Evolutionary conservation across 345 rosid genomes (phyloP).

Genomic region (Pugionium dolabratum): DNA sequence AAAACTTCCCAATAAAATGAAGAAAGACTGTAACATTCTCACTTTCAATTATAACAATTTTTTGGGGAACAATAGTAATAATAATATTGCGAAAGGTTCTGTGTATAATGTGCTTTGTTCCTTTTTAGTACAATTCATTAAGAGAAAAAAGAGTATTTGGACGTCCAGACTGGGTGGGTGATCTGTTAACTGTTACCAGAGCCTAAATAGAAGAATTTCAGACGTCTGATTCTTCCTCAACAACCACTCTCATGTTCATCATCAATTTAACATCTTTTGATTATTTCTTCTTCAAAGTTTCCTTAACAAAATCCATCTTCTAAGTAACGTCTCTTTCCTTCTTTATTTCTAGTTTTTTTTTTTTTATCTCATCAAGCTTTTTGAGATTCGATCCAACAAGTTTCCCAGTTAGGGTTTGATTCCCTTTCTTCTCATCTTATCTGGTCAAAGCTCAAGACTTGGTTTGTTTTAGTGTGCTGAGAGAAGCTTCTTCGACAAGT

Average conservation of each 20-base stretch:
- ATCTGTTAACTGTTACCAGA: slow-evolving; percentile 21
- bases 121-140: too few species aligned
- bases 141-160: neutral
- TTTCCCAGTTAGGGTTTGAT: slow-evolving; percentile 23
- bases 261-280: slow-evolving; percentile 3
- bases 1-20: neutral
- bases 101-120: too few species aligned
- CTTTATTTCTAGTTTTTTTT: neutral
- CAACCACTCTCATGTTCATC: slow-evolving; percentile 23
- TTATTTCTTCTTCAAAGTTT: slow-evolving; percentile 8
- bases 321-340: neutral
- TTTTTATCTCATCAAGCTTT: slow-evolving; percentile 11
- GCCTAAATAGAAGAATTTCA: neutral
- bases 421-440: neutral
- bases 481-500: slow-evolving; percentile 28
- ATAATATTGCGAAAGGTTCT: too few species aligned
- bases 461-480: slow-evolving; percentile 14
- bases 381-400: slow-evolving; percentile 7
- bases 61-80: too few species aligned
- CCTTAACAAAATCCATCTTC: slow-evolving; percentile 9
- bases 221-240: slow-evolving; percentile 19
- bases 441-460: slow-evolving; percentile 25
- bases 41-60: neutral
- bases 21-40: neutral
- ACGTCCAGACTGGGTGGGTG: slow-evolving; percentile 31